phyloP scores from a whole-genome alignment of 139 green algal genomes.

The Tetratostichococcus sp. region DNA sequence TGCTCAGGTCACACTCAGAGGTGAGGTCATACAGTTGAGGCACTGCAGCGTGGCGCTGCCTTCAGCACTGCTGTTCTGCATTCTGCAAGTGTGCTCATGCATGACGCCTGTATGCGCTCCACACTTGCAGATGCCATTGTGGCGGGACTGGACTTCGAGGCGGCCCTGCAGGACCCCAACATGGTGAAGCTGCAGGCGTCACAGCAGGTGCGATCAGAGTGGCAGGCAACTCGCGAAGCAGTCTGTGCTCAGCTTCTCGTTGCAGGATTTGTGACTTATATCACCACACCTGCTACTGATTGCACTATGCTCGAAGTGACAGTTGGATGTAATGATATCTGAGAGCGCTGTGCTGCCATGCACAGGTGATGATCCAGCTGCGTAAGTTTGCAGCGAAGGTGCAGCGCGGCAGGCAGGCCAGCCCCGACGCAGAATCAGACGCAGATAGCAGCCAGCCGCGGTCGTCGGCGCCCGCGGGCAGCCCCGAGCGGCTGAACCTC shows the following conservation, averaged over 20 bases:
- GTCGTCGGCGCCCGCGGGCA: too few relatives aligned
- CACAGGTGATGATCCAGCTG: slow-evolving; percentile 72
- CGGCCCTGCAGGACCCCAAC: slow-evolving; percentile 28
- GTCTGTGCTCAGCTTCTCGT: too few relatives aligned
- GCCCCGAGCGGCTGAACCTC: not conserved
- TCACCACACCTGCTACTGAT: too few relatives aligned
- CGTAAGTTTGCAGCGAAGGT: slow-evolving; percentile 54
- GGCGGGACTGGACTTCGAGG: slow-evolving; percentile 64
- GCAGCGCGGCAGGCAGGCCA: not conserved
- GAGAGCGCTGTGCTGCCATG: too few relatives aligned
- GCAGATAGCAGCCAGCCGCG: too few relatives aligned
- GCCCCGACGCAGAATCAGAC: not conserved
- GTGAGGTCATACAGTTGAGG: slow-evolving; percentile 13
- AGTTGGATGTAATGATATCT: too few relatives aligned
- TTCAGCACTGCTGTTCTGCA: too few relatives aligned
- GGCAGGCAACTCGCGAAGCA: too few relatives aligned
- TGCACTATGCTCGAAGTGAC: too few relatives aligned
- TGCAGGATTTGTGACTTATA: not conserved
- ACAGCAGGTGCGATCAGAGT: slow-evolving; percentile 39
- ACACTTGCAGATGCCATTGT: slow-evolving; percentile 60
- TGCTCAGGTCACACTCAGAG: slow-evolving; percentile 70
- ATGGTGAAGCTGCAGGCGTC: slow-evolving; percentile 55
- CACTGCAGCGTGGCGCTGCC: too few relatives aligned
- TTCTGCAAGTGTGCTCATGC: too few relatives aligned
- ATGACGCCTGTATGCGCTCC: too few relatives aligned